A percentile compares a stretch with the other conserved stretches of the same genome.
phyloP scores from a whole-genome alignment of 768 basidiomycete species.

The Lyophyllum decastes region DNA sequence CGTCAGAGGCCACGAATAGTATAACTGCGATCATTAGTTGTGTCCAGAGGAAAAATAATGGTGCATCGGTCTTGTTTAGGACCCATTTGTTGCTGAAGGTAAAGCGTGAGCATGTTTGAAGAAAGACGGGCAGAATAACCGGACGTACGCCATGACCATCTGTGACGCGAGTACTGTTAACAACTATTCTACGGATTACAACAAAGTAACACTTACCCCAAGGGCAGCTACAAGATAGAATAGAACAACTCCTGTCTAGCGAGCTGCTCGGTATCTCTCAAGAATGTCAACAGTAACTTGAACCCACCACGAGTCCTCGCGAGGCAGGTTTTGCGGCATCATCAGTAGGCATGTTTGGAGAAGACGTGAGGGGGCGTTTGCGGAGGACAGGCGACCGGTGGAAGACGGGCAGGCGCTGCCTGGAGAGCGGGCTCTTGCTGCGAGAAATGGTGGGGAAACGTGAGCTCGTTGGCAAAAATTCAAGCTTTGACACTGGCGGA shows the following conservation, averaged over 20 bases:
- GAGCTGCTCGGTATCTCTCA: not conserved
- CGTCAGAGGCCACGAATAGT: conserved; percentile 68
- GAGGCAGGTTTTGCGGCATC: conserved; percentile 37
- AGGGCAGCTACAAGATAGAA: conserved; percentile 92
- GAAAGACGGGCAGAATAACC: not conserved
- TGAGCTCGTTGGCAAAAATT: conserved; percentile 3
- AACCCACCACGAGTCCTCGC: conserved; percentile 45
- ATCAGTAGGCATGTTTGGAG: conserved; percentile 25
- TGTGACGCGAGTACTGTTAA: conserved; percentile 26
- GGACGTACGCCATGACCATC: conserved; percentile 88
- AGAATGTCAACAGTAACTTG: not conserved
- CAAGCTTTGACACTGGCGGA: not conserved
- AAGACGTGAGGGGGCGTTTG: conserved; percentile 9
- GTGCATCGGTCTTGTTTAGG: conserved; percentile 67
- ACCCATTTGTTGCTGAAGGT: conserved; percentile 86
- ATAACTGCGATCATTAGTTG: conserved; percentile 81
- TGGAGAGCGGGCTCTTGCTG: conserved; percentile 12
- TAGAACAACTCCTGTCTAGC: conserved; percentile 69
- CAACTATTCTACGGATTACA: not conserved
- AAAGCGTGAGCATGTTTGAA: not conserved
- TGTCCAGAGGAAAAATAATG: conserved; percentile 84
- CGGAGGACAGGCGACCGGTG: conserved; percentile 5
- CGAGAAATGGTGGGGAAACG: conserved; percentile 12
- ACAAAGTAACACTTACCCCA: conserved; percentile 56
- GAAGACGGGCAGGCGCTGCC: conserved; percentile 11